Percentiles rank a stretch among this genome's conserved stretches.
Evolutionary conservation across 1,139 yeast genomes (phyloP).

Genomic region (Meyerozyma smithsonii): DNA sequence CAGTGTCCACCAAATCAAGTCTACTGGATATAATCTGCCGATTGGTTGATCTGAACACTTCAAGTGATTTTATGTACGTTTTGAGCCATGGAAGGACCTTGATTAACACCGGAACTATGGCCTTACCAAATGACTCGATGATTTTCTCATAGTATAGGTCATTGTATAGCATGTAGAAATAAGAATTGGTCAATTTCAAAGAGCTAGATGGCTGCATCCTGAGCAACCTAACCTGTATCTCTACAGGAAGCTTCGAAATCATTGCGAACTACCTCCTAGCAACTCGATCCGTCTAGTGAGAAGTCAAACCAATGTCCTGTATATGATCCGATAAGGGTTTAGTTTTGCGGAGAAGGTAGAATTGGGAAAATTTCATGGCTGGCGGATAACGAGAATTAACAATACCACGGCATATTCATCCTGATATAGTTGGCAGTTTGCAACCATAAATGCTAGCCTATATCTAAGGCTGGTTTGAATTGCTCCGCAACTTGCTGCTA

Average conservation of each 20-base stretch:
- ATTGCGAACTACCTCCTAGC: constrained; percentile 8
- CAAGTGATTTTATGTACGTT: constrained; percentile 44
- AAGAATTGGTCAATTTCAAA: constrained; percentile 37
- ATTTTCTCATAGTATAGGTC: constrained; percentile 43
- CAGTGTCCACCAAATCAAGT: constrained; percentile 17
- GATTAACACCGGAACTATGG: constrained; percentile 22
- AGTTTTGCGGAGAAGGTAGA: too few relatives aligned
- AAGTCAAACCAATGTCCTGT: too few relatives aligned
- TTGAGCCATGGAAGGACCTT: constrained; percentile 38
- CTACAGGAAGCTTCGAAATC: constrained; percentile 42
- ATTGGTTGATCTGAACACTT: constrained; percentile 36
- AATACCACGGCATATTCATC: too few relatives aligned
- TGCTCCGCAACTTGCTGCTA: too few relatives aligned
- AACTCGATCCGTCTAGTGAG: too few relatives aligned
- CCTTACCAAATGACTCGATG: constrained; percentile 39
- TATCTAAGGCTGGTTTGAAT: too few relatives aligned
- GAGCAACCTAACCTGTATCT: constrained; percentile 42
- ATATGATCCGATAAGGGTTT: background rate
- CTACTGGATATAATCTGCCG: constrained; percentile 33
- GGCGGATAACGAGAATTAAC: too few relatives aligned
- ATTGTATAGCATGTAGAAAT: constrained; percentile 46
- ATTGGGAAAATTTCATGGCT: too few relatives aligned
- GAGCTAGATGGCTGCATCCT: constrained; percentile 37
- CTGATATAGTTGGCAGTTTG: too few relatives aligned
- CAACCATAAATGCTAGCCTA: too few relatives aligned